Evolutionary conservation across 2,329 filamentous ascomycete species (phyloP), one percentile per base, ranked within the genome.

Genomic region (Pestalotiopsis fici): DNA sequence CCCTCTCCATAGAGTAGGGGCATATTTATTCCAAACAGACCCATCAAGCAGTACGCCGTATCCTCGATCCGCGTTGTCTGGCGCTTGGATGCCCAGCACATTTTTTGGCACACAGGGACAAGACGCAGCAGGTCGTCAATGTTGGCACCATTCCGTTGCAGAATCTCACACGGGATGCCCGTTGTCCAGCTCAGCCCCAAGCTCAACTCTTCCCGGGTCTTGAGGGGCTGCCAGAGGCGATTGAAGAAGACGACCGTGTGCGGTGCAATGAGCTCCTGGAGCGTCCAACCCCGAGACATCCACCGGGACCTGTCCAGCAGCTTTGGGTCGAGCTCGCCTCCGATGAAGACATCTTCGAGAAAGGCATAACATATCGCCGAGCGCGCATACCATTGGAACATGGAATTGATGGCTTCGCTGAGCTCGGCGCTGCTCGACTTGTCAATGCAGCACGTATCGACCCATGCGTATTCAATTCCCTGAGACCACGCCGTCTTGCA

Each of bases 161-260:
- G 39, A 9, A 50, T 50, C 9, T 50, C 9, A 2, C n/a, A 2
- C 2, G 43, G 18, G 6, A 59, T 59, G 5, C 57, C 27, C 2
- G 57, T 59, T 15, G 21, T n/a, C 6, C n/a, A 2, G 12, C 4
- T 13, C 9, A 59, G 25, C 12, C 3, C 13, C 7, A 1, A 5
- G 9, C 11, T 21, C 27, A 35, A 37, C 11, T 35, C 57, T 5
- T 3, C 2, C 37, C 31, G 35, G 2, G 12, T 59, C 5, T 27
- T 27, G 27, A 59, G 18, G 12, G 2, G n/a, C 3, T 23, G 4
- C 57, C 57, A 59, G 2, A 15, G 7, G 2, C 11, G 25, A n/a
- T 31, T 12, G 59, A 73, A 67, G 65, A 67, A 67, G 1, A 43
- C 35, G 28, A 64, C 31, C 23, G 47, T 39, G 25, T 12, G 12